These are phyloP conservation scores for Solanum tacnaense DNA, from an alignment of 257 asterid genomes.

Conservation along the genomic window DNA sequence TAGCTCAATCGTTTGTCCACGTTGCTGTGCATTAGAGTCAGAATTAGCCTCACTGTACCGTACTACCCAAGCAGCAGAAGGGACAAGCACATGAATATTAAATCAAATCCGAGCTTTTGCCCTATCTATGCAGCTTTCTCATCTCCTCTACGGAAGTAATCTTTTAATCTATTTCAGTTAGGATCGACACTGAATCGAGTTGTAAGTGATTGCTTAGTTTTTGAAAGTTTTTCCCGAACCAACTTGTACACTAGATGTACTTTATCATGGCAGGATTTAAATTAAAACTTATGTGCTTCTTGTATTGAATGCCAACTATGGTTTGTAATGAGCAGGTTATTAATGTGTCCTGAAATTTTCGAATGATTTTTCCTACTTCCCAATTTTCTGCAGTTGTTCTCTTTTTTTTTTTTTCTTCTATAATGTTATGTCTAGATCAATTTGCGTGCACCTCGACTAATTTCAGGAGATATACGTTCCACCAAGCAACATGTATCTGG, in stretches of 20 bases:
- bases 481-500: background rate
- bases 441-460: background rate
- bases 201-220: background rate
- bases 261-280: background rate
- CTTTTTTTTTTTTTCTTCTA: rapidly evolving
- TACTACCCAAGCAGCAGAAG: background rate
- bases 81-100: background rate
- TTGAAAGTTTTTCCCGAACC: background rate
- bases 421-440: background rate
- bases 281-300: background rate
- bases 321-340: background rate
- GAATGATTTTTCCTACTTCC: background rate
- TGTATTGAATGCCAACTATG: background rate
- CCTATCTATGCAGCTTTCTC: background rate
- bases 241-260: background rate
- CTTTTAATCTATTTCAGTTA: background rate
- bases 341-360: background rate
- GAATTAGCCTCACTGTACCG: background rate
- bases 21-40: background rate
- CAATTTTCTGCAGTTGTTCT: background rate
- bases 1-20: conserved; percentile 1
- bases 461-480: background rate
- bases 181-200: background rate
- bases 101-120: background rate
- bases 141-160: background rate